A percentile compares a stretch with the other conserved stretches of the same genome.
These are phyloP conservation scores for Aspergillus sparsus DNA, from an alignment of 495 filamentous ascomycete genomes.

Conservation along the genomic window DNA sequence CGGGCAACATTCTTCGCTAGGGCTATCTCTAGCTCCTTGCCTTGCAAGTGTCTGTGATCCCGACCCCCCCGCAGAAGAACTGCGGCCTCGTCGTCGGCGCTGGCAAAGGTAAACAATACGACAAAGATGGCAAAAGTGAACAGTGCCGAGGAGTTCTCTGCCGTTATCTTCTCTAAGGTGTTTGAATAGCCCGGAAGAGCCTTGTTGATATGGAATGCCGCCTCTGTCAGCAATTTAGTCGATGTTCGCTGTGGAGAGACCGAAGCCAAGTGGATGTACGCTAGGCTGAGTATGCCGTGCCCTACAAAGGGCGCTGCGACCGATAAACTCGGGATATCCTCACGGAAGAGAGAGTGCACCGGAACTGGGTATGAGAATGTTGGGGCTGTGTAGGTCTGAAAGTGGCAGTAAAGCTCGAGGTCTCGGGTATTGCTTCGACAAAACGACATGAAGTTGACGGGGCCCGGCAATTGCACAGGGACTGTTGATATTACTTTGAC, in stretches of 20 bases:
- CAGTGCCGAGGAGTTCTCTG: conserved; percentile 3
- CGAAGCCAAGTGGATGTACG: conserved; percentile 7
- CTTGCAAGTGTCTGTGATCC: neutral
- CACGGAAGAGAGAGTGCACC: neutral
- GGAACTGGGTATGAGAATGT: neutral
- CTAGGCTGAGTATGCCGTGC: conserved; percentile 10
- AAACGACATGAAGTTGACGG: neutral
- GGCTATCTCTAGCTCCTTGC: neutral
- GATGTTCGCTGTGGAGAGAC: neutral
- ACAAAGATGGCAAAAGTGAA: conserved; percentile 14
- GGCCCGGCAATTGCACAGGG: neutral
- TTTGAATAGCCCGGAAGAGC: conserved; percentile 7
- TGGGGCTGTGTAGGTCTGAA: conserved; percentile 7
- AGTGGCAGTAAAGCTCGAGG: conserved; percentile 15
- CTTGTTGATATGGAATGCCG: conserved; percentile 12
- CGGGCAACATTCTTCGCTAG: conserved; percentile 1
- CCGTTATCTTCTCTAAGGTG: conserved; percentile 2
- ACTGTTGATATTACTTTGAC: neutral
- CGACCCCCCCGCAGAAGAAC: neutral
- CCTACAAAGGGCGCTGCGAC: conserved; percentile 5
- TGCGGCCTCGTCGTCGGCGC: conserved; percentile 2
- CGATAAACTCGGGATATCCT: conserved; percentile 4
- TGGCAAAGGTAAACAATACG: neutral
- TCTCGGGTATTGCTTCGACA: conserved; percentile 12
- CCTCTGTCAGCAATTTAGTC: neutral